These are phyloP conservation scores for Hypoxylon lienhwacheense DNA, from an alignment of 495 filamentous ascomycete genomes.

Conservation along the genomic window DNA sequence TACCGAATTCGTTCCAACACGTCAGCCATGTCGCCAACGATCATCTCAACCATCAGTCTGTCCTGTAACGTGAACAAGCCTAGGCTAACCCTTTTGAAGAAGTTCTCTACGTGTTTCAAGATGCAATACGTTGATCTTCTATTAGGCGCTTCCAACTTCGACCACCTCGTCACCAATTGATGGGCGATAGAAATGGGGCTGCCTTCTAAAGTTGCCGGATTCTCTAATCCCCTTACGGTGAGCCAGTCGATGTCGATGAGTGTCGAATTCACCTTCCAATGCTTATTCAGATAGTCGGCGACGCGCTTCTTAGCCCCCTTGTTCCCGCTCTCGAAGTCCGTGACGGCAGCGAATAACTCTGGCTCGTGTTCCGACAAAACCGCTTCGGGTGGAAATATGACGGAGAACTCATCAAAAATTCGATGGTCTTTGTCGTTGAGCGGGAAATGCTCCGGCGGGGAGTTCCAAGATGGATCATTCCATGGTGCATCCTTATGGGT, in stretches of 20 bases:
- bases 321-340: conserved; percentile 3
- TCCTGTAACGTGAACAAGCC: conserved; percentile 17
- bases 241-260: conserved; percentile 38
- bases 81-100: conserved; percentile 19
- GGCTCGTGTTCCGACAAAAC: conserved; percentile 27
- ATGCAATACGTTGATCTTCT: conserved; percentile 5
- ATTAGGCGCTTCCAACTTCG: background rate
- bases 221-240: conserved; percentile 4
- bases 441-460: conserved; percentile 17
- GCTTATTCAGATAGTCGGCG: conserved; percentile 27
- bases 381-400: conserved; percentile 34
- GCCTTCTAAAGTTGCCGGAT: background rate
- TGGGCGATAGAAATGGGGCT: conserved; percentile 1
- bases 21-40: conserved; percentile 37
- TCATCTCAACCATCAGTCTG: conserved; percentile 33
- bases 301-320: conserved; percentile 21
- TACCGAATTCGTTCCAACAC: conserved; percentile 39
- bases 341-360: conserved; percentile 27
- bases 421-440: conserved; percentile 29
- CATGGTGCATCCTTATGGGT: background rate
- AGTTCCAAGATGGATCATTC: too few species aligned
- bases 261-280: conserved; percentile 42
- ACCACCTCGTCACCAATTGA: background rate
- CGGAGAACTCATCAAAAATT: conserved; percentile 32
- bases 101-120: conserved; percentile 5